Base-by-base conservation (phyloP, 176 grass and related monocot genomes). In the Paspalum vaginatum region DNA sequence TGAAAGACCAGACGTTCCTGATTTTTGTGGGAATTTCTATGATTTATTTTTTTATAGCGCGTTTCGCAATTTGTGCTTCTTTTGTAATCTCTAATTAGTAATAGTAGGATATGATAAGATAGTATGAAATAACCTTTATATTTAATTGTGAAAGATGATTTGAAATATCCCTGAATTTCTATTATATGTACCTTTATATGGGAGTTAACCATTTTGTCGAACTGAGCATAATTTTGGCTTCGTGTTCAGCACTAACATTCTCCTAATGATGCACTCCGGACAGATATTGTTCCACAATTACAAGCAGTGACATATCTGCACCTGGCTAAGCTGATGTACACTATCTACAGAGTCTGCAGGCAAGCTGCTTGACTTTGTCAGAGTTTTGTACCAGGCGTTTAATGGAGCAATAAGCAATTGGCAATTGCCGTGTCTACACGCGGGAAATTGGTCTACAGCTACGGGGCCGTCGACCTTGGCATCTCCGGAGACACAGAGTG, bases 401-500 rank as follows among this genome's bases (percentile, higher is more conserved):
- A 22, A 37, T 41, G 78, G 65, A 70, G 11, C 79, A 70, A 32
- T 32, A 32, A 32, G 32, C 32, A 32, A 32, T 32, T 32, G 32
- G 32, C 32, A 32, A 32, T 32, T 32, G 32, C 32, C 32, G 3
- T 32, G 32, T 32, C 1, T 2, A 32, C 32, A 32, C 32, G 32
- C 32, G 32, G 32, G 32, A 32, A 32, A 32, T 32, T 17, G 11
- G 45, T 55, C 13, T 68, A 67, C 37, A 8, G 65, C 57, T 62
- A 56, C 6, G 20, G 0, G 14, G 38, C 20, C 42, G 56, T 49
- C 37, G 79, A 7, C 8, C 17, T 15, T 48, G 26, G 26, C 67
- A 72, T 44, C 41, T 89, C 71, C 72, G 42, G 46, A 0, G 87
- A 13, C 57, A 21, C 63, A 3, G 87, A 5, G 26, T 21, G 11